These are phyloP conservation scores for Diphasiastrum complanatum DNA, from an alignment of 83 land plant genomes.

Conservation along the genomic window DNA sequence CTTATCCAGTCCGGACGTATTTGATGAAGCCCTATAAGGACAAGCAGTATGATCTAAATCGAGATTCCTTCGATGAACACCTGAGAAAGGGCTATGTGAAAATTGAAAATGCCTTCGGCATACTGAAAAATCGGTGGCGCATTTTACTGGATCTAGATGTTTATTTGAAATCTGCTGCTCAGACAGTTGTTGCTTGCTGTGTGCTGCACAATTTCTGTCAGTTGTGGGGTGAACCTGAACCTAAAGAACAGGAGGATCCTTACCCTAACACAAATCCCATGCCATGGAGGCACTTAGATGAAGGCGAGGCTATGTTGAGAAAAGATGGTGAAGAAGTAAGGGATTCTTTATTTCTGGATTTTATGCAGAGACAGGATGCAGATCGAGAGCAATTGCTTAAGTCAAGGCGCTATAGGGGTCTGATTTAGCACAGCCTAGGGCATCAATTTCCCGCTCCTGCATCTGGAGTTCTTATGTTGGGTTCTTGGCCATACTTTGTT, in stretches of 20 bases:
- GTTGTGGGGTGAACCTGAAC: conserved; percentile 21
- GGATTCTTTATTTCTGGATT: too few relatives aligned
- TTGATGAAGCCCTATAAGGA: conserved; percentile 18
- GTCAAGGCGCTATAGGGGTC: too few relatives aligned
- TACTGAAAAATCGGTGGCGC: conserved; percentile 25
- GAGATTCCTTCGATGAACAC: conserved; percentile 17
- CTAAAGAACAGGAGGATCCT: conserved; percentile 8
- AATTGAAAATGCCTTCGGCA: conserved; percentile 19
- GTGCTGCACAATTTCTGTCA: conserved; percentile 32
- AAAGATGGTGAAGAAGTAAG: too few relatives aligned
- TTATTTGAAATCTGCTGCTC: conserved; percentile 24
- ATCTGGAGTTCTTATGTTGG: too few relatives aligned
- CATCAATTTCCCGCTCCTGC: too few relatives aligned
- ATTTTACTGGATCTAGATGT: conserved; percentile 20
- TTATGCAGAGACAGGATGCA: too few relatives aligned
- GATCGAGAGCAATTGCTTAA: too few relatives aligned
- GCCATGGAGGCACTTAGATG: too few relatives aligned
- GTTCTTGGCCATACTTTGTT: too few relatives aligned
- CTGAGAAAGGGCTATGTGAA: conserved; percentile 19
- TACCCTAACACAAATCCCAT: too few relatives aligned
- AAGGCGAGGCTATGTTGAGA: too few relatives aligned
- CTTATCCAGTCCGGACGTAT: conserved; percentile 18
- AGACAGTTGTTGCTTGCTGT: conserved; percentile 27
- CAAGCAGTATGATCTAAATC: background rate
- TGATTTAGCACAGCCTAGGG: too few relatives aligned